These are phyloP conservation scores for Boletus reticuloceps DNA, from an alignment of 768 basidiomycete species.

Conservation along the genomic window DNA sequence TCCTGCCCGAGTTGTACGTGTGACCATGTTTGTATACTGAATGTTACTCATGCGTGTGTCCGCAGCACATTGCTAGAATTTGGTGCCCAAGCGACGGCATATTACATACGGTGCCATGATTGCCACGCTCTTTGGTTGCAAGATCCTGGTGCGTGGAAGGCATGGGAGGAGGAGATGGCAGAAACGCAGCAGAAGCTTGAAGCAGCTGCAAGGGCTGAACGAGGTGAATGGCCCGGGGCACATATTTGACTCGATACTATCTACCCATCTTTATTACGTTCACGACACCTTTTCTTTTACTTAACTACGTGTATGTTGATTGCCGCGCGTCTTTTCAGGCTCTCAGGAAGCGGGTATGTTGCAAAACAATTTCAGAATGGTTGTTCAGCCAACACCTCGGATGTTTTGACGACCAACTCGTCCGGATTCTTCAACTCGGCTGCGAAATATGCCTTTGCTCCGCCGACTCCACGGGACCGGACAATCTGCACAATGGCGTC, in stretches of 20 bases:
- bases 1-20: constrained; percentile 56
- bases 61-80: constrained; percentile 42
- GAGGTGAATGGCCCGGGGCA: neutral
- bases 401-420: constrained; percentile 48
- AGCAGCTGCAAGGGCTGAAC: neutral
- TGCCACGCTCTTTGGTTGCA: constrained; percentile 39
- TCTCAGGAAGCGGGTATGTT: no score
- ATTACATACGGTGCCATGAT: constrained; percentile 51
- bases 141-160: constrained; percentile 37
- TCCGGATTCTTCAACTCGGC: constrained; percentile 48
- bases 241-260: neutral
- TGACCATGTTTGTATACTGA: neutral
- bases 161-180: constrained; percentile 44
- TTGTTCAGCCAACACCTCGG: constrained; percentile 54
- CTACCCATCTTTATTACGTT: neutral
- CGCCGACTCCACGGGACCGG: constrained; percentile 38
- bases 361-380: constrained; percentile 38
- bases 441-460: constrained; percentile 52
- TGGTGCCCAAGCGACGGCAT: constrained; percentile 35
- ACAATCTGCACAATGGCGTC: constrained; percentile 40
- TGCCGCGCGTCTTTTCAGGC: neutral
- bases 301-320: neutral
- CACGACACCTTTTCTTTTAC: neutral
- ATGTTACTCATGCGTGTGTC: constrained; percentile 9
- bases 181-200: constrained; percentile 37